Evolutionary conservation across 2,329 filamentous ascomycete species (phyloP).

Genomic region (Epichloe scottii): DNA sequence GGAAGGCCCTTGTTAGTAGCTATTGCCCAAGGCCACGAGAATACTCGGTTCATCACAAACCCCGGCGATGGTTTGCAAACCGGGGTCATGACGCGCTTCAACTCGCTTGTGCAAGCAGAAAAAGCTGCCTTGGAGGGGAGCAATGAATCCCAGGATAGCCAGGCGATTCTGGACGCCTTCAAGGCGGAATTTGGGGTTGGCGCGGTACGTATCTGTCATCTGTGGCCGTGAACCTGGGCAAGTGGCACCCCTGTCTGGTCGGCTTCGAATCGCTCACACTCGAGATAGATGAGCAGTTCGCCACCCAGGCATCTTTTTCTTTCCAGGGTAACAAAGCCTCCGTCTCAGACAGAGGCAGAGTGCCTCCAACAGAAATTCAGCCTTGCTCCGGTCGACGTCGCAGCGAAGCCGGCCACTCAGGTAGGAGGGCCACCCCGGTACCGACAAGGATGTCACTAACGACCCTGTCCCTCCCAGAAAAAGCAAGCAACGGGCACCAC

Average conservation of each 20-base stretch:
- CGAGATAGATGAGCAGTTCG: constrained; percentile 5
- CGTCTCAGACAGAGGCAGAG: neutral
- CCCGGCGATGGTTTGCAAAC: constrained; percentile 9
- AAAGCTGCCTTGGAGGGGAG: constrained; percentile 15
- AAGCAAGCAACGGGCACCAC: constrained; percentile 4
- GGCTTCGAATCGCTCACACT: neutral
- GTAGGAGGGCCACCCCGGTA: neutral
- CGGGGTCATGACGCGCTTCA: constrained; percentile 16
- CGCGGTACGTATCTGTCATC: constrained; percentile 21
- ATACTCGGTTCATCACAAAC: neutral
- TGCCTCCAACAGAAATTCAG: neutral
- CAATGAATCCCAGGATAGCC: constrained; percentile 32
- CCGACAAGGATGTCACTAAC: constrained; percentile 3
- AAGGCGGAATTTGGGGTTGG: constrained; percentile 26
- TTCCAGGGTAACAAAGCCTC: neutral
- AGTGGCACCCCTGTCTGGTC: neutral
- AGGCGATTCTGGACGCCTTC: constrained; percentile 26
- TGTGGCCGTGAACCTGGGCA: neutral
- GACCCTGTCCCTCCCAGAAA: constrained; percentile 1
- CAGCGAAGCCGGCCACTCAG: constrained; percentile 1
- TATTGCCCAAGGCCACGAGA: too few species aligned
- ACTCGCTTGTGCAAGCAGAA: constrained; percentile 17
- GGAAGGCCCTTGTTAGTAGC: too few species aligned
- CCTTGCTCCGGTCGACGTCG: neutral
- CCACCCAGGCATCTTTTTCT: neutral